These are phyloP conservation scores for Linnemannia zychae DNA, from an alignment of 192 early-diverging fungal genomes.

Conservation along the genomic window DNA sequence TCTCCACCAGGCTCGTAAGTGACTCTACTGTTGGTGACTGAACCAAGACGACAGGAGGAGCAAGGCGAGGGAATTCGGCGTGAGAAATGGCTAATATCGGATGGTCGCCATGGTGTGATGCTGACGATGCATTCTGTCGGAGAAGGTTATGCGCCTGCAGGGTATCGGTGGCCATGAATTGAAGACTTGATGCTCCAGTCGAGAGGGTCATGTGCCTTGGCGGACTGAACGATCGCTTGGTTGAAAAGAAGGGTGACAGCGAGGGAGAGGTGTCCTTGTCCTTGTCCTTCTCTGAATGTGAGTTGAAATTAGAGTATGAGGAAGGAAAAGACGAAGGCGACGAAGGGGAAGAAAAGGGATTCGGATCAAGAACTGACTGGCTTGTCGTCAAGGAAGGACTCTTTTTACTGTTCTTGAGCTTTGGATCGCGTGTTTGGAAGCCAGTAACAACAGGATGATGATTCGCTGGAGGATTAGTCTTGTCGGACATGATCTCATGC, in stretches of 20 bases:
- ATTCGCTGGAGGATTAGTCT: neutral
- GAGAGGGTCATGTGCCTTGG: constrained; percentile 12
- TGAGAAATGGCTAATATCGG: neutral
- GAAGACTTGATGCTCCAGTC: constrained; percentile 11
- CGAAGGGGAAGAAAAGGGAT: constrained; percentile 25
- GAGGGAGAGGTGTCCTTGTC: constrained; percentile 44
- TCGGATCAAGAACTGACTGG: constrained; percentile 15
- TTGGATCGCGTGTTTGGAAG: constrained; percentile 30
- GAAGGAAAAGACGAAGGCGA: constrained; percentile 24
- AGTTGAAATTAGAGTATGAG: constrained; percentile 8
- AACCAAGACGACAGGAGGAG: constrained; percentile 45
- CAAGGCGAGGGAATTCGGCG: constrained; percentile 34
- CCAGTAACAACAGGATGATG: constrained; percentile 36
- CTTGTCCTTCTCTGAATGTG: constrained; percentile 13
- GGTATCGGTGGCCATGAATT: constrained; percentile 23
- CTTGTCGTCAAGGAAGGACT: constrained; percentile 18
- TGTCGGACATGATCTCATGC: neutral
- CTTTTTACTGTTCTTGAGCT: constrained; percentile 34
- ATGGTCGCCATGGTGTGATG: neutral
- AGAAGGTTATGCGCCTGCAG: constrained; percentile 22
- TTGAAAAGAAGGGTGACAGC: constrained; percentile 41
- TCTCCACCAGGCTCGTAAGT: constrained; percentile 5
- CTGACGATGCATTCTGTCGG: constrained; percentile 6
- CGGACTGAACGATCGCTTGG: constrained; percentile 43
- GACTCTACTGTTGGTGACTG: constrained; percentile 44